Conservation (phyloP, 2,329 filamentous ascomycete genomes). For the Diaporthe destruens region DNA sequence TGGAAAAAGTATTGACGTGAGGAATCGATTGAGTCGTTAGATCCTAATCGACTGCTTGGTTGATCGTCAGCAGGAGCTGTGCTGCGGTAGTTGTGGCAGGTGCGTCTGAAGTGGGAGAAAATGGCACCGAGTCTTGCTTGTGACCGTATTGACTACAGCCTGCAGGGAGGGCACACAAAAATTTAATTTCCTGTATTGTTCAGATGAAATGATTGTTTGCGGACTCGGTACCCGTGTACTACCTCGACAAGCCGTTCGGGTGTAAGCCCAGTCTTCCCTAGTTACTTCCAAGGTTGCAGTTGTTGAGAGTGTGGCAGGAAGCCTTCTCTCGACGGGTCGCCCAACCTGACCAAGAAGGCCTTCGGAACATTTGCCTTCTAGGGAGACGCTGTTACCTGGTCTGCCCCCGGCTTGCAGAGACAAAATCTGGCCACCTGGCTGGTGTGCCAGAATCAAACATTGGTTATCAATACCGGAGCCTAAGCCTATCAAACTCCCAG, state of each 20-base stretch:
- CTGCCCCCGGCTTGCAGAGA: slow-evolving; percentile 58
- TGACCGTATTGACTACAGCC: not conserved
- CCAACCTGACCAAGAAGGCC: slow-evolving; percentile 57
- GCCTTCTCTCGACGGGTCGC: not conserved
- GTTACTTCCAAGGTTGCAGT: too few relatives aligned
- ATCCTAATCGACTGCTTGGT: not conserved
- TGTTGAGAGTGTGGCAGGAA: not conserved
- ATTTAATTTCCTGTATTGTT: not conserved
- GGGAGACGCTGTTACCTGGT: slow-evolving; percentile 71
- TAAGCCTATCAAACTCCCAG: slow-evolving; percentile 71
- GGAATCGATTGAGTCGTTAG: not conserved
- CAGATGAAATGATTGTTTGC: not conserved
- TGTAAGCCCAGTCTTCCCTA: not conserved
- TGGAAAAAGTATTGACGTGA: not conserved
- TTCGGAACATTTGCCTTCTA: slow-evolving; percentile 69
- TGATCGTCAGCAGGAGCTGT: not conserved
- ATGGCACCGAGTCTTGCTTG: too few relatives aligned
- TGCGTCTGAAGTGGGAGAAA: not conserved
- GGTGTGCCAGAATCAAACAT: slow-evolving; percentile 63
- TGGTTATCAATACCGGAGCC: slow-evolving; percentile 71
- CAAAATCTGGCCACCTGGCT: slow-evolving; percentile 71
- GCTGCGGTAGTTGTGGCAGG: not conserved
- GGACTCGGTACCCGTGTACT: not conserved
- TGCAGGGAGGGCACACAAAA: not conserved
- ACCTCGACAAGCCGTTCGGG: not conserved